A percentile compares a stretch with the other conserved stretches of the same genome.
These are phyloP conservation scores for Colletotrichum echinochloae DNA, from an alignment of 2,329 filamentous ascomycete genomes.

Conservation along the genomic window DNA sequence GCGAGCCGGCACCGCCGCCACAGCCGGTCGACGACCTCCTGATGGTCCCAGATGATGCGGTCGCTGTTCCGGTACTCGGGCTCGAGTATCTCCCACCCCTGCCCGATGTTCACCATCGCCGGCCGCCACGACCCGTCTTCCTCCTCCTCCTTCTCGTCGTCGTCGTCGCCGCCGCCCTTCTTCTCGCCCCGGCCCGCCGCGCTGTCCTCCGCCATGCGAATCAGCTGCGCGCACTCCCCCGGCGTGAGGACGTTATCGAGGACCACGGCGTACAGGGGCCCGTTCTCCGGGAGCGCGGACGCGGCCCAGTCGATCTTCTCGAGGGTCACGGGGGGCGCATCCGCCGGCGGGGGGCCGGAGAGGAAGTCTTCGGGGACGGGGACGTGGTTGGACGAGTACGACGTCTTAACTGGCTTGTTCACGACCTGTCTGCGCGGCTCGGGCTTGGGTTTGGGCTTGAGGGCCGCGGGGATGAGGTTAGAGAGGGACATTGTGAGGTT, in stretches of 20 bases:
- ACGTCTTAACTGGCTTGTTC: constrained; percentile 22
- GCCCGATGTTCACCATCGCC: constrained; percentile 76
- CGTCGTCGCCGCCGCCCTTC: too few species aligned
- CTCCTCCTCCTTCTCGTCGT: constrained; percentile 39
- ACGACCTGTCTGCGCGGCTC: constrained; percentile 1
- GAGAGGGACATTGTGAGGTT: background rate
- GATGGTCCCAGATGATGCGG: constrained; percentile 81
- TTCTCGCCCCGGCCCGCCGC: constrained; percentile 56
- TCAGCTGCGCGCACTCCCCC: constrained; percentile 70
- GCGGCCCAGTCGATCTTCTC: constrained; percentile 64
- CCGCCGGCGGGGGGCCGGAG: constrained; percentile 49
- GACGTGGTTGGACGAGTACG: constrained; percentile 50
- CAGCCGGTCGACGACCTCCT: constrained; percentile 70
- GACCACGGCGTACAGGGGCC: constrained; percentile 65
- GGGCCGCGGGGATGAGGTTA: background rate
- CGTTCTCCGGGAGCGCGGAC: constrained; percentile 63
- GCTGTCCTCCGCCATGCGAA: constrained; percentile 63
- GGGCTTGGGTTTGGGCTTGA: background rate
- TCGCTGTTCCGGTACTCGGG: constrained; percentile 75
- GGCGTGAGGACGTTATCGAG: constrained; percentile 68
- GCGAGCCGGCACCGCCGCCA: constrained; percentile 67
- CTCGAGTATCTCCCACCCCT: constrained; percentile 68
- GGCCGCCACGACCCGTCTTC: constrained; percentile 67
- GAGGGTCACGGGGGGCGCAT: constrained; percentile 54
- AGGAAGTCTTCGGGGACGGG: constrained; percentile 60